Conservation (phyloP, 768 basidiomycete species). For the Wakefieldia striispora region DNA sequence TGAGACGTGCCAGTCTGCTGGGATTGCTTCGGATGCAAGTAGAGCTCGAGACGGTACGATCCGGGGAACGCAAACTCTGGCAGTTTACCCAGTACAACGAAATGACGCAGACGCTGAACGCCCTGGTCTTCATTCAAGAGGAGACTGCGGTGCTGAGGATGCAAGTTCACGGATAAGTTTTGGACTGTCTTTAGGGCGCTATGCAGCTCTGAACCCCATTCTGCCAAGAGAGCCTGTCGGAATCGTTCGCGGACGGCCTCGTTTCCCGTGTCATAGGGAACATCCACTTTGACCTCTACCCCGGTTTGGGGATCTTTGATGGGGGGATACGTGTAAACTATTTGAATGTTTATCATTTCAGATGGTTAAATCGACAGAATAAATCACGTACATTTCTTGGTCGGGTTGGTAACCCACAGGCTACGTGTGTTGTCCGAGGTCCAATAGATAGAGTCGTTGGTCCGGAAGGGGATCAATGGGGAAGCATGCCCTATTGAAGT, state of each 20-base stretch:
- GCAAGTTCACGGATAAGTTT: neutral
- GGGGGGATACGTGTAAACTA: slow-evolving; percentile 21
- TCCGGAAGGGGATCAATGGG: slow-evolving; percentile 15
- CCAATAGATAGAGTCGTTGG: slow-evolving; percentile 6
- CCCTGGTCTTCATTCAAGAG: slow-evolving; percentile 3
- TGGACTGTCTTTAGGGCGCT: neutral
- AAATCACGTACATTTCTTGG: slow-evolving; percentile 7
- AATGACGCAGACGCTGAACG: slow-evolving; percentile 2
- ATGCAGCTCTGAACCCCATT: neutral
- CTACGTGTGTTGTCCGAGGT: slow-evolving; percentile 11
- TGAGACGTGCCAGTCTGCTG: neutral
- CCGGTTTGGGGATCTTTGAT: slow-evolving; percentile 7
- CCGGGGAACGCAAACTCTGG: slow-evolving; percentile 19
- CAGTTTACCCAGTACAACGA: neutral
- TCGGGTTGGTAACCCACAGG: neutral
- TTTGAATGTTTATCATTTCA: neutral
- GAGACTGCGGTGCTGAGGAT: neutral
- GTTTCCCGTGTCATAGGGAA: slow-evolving; percentile 6
- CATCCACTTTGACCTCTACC: slow-evolving; percentile 11
- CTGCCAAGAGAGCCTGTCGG: slow-evolving; percentile 1
- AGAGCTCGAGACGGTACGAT: slow-evolving; percentile 21
- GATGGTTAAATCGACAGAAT: neutral
- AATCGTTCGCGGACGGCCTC: slow-evolving; percentile 3
- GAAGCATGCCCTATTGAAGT: neutral
- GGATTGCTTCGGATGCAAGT: slow-evolving; percentile 3